Evolutionary conservation across 2,329 filamentous ascomycete species (phyloP), one percentile per base, ranked within the genome.

Genomic region (Chaetothyriales sp.): DNA sequence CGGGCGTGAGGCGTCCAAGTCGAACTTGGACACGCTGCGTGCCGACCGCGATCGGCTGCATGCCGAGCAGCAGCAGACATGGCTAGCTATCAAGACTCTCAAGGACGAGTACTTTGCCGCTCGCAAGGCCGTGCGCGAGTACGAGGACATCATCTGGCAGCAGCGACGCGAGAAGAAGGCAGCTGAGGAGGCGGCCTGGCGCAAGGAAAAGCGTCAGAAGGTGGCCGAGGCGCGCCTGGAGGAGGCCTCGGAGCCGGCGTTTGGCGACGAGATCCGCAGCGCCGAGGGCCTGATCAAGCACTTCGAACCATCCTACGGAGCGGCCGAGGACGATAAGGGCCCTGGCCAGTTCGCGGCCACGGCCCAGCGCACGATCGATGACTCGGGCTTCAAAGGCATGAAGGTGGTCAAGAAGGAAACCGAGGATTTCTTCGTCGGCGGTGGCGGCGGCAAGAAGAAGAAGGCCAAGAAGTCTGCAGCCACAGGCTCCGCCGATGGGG

Each of bases 1-100:
- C 46, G 86, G 95, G 73, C 86, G 95, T 70, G 88, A 96, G 63
- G 80, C 83, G 59, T 86, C 83, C 36, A 94, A 84, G 78, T 93
- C 94, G 78, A 85, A 81, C 72, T 73, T 95, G 53, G 89, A 87
- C 60, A 69, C 76, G 51, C 80, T 96, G 56, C 82, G 86, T 51
- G 90, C 95, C 61, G 85, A 95, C 73, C 82, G 86, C 56, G 83
- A 80, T 65, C 86, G 83, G 72, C 78, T 92, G 49, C 84, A 93
- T 62, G 79, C 78, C 53, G 83, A 92, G 65, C 87, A 95, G 71
- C 84, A 94, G 68, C 81, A 84, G 65, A 94, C 90, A 68, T 95
- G 81, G 68, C 68, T 76, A 53, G 83, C 81, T 51, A 81, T 95
- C 64, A 86, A 83, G 66, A 84, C 87, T 66, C 71, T 94, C 70